phyloP scores from a whole-genome alignment of 2,329 filamentous ascomycete genomes.

The Neofusicoccum kwambonambiense region DNA sequence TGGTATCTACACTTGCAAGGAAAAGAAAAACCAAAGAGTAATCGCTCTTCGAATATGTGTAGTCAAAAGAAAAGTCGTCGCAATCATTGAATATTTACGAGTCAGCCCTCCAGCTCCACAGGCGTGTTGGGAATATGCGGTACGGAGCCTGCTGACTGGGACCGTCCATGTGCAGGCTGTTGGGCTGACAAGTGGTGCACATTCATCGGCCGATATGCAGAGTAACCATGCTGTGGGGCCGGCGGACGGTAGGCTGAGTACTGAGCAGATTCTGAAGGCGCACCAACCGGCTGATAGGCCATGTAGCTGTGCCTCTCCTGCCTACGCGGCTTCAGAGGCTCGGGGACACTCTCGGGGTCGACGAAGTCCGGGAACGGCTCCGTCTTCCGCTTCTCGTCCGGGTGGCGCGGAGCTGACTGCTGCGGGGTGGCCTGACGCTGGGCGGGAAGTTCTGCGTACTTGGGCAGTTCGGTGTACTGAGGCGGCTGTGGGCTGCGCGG shows the following conservation, averaged over 20 bases:
- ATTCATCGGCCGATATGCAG: background rate
- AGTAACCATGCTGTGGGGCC: background rate
- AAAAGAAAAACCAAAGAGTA: no score
- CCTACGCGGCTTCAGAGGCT: background rate
- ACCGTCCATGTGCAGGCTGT: background rate
- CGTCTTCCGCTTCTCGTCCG: background rate
- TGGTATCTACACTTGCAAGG: background rate
- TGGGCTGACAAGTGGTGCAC: background rate
- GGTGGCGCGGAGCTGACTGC: background rate
- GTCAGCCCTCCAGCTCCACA: background rate
- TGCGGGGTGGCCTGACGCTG: background rate
- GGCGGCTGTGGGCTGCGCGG: background rate
- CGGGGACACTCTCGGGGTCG: background rate
- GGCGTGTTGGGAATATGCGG: background rate
- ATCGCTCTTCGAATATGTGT: background rate
- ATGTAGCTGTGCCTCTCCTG: conserved; percentile 2
- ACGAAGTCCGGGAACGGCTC: background rate
- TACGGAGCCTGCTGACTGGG: background rate
- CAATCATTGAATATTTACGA: background rate
- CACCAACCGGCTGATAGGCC: background rate
- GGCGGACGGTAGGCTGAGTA: background rate
- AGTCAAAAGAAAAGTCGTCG: background rate
- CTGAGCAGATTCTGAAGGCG: background rate
- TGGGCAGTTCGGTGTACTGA: background rate
- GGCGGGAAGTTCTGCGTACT: background rate